These are phyloP conservation scores for Melanogaster broomeanus DNA, from an alignment of 768 basidiomycete genomes.

Conservation along the genomic window DNA sequence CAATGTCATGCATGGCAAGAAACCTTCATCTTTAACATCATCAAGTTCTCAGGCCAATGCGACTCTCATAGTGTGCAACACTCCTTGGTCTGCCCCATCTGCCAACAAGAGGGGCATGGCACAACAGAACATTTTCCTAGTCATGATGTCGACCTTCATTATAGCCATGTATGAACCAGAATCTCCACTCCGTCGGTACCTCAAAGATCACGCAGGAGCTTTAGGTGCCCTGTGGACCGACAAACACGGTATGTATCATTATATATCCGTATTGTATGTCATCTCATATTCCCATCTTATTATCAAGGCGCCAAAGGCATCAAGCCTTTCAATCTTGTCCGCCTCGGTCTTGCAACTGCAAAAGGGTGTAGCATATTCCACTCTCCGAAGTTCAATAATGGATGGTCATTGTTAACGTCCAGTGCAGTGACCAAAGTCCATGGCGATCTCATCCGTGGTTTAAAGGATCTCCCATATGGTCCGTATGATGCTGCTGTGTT, in stretches of 20 bases:
- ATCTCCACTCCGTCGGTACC: background rate
- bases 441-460: background rate
- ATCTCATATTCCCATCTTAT: background rate
- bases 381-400: background rate
- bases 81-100: background rate
- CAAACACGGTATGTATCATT: background rate
- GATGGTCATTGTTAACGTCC: background rate
- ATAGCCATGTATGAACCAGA: conserved; percentile 1
- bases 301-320: background rate
- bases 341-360: background rate
- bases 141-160: background rate
- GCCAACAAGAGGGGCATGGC: too few relatives aligned
- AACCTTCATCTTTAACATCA: too few relatives aligned
- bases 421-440: background rate
- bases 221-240: background rate
- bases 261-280: too few relatives aligned
- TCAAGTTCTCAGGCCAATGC: background rate
- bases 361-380: background rate
- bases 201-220: background rate
- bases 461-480: background rate
- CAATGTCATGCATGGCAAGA: background rate
- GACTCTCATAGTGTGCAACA: background rate
- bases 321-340: conserved; percentile 2
- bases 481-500: background rate
- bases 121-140: background rate